These are phyloP conservation scores for Curvularia eragrostidis DNA, from an alignment of 2,329 filamentous ascomycete genomes.

Conservation along the genomic window DNA sequence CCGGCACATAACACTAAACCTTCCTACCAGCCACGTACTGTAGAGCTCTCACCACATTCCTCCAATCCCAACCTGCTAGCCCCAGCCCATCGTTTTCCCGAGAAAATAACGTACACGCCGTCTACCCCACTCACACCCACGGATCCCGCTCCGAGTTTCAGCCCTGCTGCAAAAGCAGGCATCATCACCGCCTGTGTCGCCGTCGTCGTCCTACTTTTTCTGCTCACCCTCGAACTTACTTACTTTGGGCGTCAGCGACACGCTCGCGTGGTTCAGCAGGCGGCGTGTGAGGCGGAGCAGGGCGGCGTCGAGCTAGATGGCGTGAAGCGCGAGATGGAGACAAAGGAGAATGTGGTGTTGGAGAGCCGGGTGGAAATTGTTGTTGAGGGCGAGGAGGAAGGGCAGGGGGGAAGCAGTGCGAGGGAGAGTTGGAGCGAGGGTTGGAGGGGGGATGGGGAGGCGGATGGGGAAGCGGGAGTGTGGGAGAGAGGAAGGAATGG, in stretches of 20 bases:
- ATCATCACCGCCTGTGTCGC: constrained; percentile 14
- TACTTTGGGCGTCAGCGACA: constrained; percentile 28
- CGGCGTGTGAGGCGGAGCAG: constrained; percentile 31
- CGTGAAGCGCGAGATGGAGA: constrained; percentile 10
- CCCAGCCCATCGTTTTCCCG: neutral
- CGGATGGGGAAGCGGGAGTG: constrained; percentile 22
- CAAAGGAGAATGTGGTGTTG: constrained; percentile 34
- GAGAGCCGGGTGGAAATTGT: constrained; percentile 37
- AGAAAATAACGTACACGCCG: constrained; percentile 1
- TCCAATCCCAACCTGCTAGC: neutral
- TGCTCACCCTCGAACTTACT: constrained; percentile 22
- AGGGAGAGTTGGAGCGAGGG: neutral
- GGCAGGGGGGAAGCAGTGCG: constrained; percentile 3
- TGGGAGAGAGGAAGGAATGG: constrained; percentile 16
- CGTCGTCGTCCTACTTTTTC: constrained; percentile 13
- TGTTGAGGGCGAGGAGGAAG: constrained; percentile 20
- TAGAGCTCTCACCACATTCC: neutral
- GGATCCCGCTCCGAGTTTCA: constrained; percentile 6
- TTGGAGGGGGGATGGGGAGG: neutral
- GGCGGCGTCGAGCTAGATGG: constrained; percentile 4
- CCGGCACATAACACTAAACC: neutral
- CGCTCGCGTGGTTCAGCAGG: constrained; percentile 16
- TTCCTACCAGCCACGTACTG: neutral
- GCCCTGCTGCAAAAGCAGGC: constrained; percentile 12
- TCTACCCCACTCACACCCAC: constrained; percentile 3